Percentiles rank a stretch among this genome's conserved stretches.
These are phyloP conservation scores for Hibiscus trionum DNA, from an alignment of 345 rosid genomes.

Conservation along the genomic window DNA sequence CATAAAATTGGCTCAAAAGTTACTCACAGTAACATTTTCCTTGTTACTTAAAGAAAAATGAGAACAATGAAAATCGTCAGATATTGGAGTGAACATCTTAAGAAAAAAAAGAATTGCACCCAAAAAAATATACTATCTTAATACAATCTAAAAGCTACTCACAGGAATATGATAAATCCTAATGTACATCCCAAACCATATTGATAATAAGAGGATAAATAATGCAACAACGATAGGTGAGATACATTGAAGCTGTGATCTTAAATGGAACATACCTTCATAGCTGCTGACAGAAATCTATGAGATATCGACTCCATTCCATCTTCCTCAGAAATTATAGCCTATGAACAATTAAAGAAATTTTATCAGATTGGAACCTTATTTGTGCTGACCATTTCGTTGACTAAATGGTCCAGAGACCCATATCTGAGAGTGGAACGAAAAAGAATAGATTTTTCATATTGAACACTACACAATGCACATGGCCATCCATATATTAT, in stretches of 20 bases:
- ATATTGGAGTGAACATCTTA: not conserved
- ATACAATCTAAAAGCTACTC: not conserved
- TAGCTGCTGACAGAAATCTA: constrained; percentile 83
- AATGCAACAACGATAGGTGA: not conserved
- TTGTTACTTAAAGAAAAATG: not conserved
- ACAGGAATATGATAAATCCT: not conserved
- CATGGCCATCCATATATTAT: not conserved
- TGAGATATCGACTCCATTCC: constrained; percentile 97
- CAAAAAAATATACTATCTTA: not conserved
- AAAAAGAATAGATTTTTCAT: not conserved
- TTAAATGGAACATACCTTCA: constrained; percentile 48
- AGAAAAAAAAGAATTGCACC: not conserved
- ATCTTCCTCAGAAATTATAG: constrained; percentile 85
- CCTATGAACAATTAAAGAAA: constrained; percentile 28
- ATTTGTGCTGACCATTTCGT: not conserved
- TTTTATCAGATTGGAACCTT: not conserved
- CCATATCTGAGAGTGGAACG: not conserved
- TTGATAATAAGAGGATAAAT: not conserved
- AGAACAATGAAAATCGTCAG: not conserved
- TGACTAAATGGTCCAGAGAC: not conserved
- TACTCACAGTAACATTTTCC: not conserved
- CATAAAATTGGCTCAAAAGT: not conserved
- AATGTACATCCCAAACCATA: not conserved
- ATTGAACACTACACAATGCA: not conserved
- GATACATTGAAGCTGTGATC: not conserved